Evolutionary conservation across 2,329 filamentous ascomycete genomes (phyloP), one percentile per base, ranked within the genome.

Genomic region (Talaromyces sp.): DNA sequence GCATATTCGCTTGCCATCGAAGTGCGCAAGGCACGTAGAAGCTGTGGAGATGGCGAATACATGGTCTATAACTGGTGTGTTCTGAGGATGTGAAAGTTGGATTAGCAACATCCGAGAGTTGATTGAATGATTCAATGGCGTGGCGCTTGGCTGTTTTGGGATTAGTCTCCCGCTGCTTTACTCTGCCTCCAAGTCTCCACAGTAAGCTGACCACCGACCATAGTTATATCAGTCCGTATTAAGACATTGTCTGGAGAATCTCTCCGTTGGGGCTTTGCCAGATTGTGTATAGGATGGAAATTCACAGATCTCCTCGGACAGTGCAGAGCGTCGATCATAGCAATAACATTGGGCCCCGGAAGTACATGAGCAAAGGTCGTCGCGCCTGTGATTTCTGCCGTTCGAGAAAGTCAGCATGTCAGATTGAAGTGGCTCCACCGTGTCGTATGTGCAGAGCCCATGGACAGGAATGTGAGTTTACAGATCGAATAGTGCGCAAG

Each of bases 11-110:
- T 13, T 31, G 57, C 45, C 39, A 74, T 64, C n/a, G 72, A 70
- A 28, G 67, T 68, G 59, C 74, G 75, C 60, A 78, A 60, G 33
- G 72, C 72, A 57, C 74, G 71, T 43, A 78, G 72, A 33, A 77
- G 71, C 55, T 76, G 73, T 35, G 68, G 58, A 0, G 75, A 77
- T 58, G 76, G 76, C 10, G 73, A 60, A 48, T 73, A 68, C 73
- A 76, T 76, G 13, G 37, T 22, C n/a, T n/a, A n/a, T n/a, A n/a
- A n/a, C n/a, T 19, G 5, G 17, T 33, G 5, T 41, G 33, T 5
- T 1, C 8, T 48, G 28, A 33, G 13, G 28, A 13, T 31, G n/a
- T n/a, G 43, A 35, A 48, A 48, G 28, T 31, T 25, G 28, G 45
- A 48, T 35, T 48, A 35, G 45, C 45, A 48, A 48, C 43, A 13